These are phyloP conservation scores for Friedmanniomyces endolithicus DNA, from an alignment of 495 filamentous ascomycete genomes.

Conservation along the genomic window DNA sequence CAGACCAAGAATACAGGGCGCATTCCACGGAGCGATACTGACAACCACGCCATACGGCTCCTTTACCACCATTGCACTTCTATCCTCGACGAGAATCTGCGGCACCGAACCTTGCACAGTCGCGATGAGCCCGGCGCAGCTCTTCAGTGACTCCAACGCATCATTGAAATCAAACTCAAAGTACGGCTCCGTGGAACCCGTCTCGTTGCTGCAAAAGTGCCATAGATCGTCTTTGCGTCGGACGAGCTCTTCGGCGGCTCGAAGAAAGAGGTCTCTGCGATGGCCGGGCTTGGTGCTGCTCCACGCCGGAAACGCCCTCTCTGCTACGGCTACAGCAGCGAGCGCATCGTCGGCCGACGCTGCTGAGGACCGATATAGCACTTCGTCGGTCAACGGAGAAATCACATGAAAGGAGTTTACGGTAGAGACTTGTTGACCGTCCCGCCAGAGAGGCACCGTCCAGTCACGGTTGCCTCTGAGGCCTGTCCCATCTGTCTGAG, in stretches of 20 bases:
- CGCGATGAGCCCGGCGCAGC: background rate
- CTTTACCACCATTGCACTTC: constrained; percentile 4
- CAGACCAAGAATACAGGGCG: background rate
- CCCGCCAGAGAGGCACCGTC: constrained; percentile 54
- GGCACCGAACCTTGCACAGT: background rate
- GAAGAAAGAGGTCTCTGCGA: constrained; percentile 58
- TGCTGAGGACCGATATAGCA: constrained; percentile 46
- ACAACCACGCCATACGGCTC: constrained; percentile 9
- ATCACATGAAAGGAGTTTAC: constrained; percentile 52
- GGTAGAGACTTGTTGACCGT: constrained; percentile 50
- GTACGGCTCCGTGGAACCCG: background rate
- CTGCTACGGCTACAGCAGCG: constrained; percentile 49
- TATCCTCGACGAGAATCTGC: background rate
- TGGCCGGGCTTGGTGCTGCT: constrained; percentile 42
- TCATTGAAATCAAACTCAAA: background rate
- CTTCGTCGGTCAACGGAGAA: constrained; percentile 49
- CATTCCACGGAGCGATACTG: constrained; percentile 15
- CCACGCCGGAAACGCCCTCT: constrained; percentile 60
- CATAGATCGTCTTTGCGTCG: constrained; percentile 42
- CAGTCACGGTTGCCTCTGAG: no score
- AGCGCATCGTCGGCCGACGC: constrained; percentile 51
- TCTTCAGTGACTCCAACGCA: background rate
- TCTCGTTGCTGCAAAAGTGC: background rate
- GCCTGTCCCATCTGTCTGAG: no score
- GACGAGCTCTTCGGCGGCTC: constrained; percentile 55